Conservation (phyloP, 169 alveolate species). For the Plasmodium yoelii region DNA sequence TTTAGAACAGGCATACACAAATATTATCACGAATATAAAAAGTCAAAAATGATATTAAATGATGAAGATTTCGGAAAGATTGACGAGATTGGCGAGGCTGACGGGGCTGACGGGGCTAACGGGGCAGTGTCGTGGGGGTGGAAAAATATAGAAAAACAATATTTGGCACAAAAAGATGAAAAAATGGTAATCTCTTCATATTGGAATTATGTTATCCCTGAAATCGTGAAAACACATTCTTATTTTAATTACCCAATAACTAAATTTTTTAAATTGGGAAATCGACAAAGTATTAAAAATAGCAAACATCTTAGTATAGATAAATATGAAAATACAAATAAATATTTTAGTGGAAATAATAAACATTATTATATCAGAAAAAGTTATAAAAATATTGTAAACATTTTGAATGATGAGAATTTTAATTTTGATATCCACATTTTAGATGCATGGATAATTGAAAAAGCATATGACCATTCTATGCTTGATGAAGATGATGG, state of each 20-base stretch:
- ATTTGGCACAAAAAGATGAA: neutral
- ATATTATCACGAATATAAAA: neutral
- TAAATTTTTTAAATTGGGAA: neutral
- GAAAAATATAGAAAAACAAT: neutral
- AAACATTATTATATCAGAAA: neutral
- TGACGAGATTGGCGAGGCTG: neutral
- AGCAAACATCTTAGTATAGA: neutral
- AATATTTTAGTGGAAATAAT: neutral
- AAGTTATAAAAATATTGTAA: neutral
- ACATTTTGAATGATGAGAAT: slow-evolving; percentile 7
- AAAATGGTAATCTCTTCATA: neutral
- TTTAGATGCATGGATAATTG: slow-evolving; percentile 25
- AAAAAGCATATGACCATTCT: slow-evolving; percentile 13
- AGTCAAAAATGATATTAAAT: neutral
- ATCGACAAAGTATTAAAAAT: neutral
- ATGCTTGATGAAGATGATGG: neutral
- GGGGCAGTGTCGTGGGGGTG: neutral
- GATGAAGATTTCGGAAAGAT: neutral
- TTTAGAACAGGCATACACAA: slow-evolving; percentile 43
- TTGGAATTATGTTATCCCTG: neutral
- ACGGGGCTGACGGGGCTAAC: neutral
- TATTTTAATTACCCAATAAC: neutral
- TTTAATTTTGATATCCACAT: slow-evolving; percentile 3
- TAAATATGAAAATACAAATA: no score
- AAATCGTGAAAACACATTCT: neutral